A percentile compares a stretch with the other conserved stretches of the same genome.
Conservation (phyloP, 2,329 filamentous ascomycete genomes). For the Penicillium sp. region DNA sequence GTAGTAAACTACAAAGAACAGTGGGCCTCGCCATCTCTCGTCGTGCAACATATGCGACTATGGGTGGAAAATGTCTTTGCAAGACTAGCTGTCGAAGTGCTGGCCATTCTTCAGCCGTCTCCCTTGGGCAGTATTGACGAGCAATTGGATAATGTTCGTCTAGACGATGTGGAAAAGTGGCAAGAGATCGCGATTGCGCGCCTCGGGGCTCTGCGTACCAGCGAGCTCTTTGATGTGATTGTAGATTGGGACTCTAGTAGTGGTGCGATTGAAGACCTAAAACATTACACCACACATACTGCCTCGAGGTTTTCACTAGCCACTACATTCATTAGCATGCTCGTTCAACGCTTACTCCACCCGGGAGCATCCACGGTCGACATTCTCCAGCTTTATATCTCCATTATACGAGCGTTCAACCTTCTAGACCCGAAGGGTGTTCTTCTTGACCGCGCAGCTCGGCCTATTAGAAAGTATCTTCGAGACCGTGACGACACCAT, state of each 20-base stretch:
- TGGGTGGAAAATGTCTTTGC: slow-evolving; percentile 57
- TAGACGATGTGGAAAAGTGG: slow-evolving; percentile 50
- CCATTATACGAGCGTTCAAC: slow-evolving; percentile 61
- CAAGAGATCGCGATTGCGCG: slow-evolving; percentile 53
- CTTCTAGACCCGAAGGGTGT: slow-evolving; percentile 63
- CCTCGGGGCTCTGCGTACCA: slow-evolving; percentile 53
- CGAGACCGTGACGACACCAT: slow-evolving; percentile 63
- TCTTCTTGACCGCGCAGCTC: slow-evolving; percentile 62
- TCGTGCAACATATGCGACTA: slow-evolving; percentile 47
- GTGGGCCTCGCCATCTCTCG: slow-evolving; percentile 50
- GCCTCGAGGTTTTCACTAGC: slow-evolving; percentile 55
- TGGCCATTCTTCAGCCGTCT: slow-evolving; percentile 37
- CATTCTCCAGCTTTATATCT: slow-evolving; percentile 65
- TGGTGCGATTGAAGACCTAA: slow-evolving; percentile 59
- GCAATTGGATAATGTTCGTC: slow-evolving; percentile 28
- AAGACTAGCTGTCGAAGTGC: slow-evolving; percentile 48
- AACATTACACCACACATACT: slow-evolving; percentile 52
- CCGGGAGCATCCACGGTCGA: slow-evolving; percentile 63
- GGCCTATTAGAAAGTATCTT: slow-evolving; percentile 60
- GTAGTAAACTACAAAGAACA: slow-evolving; percentile 54
- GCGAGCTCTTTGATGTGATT: slow-evolving; percentile 59
- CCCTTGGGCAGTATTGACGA: slow-evolving; percentile 21
- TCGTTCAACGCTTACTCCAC: slow-evolving; percentile 56
- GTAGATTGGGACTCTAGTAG: slow-evolving; percentile 57
- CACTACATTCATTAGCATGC: slow-evolving; percentile 49